Conservation (phyloP, 2,329 filamentous ascomycete species). For the Keithomyces neogunnii region DNA sequence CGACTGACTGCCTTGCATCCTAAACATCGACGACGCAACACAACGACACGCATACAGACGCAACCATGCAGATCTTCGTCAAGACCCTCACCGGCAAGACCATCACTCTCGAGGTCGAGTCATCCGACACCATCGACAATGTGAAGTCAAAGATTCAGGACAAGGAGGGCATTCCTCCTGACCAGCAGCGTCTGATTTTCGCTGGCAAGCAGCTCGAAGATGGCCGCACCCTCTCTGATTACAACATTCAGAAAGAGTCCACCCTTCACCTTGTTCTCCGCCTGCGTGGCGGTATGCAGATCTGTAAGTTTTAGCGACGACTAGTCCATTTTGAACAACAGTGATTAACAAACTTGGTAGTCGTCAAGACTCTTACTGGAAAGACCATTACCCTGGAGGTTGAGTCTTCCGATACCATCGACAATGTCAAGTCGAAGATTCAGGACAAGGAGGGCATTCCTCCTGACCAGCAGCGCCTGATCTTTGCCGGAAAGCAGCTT, state of each 20-base stretch:
- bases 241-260: slow-evolving; percentile 54
- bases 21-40: slow-evolving; percentile 10
- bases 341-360: slow-evolving; percentile 16
- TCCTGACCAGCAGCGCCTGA: slow-evolving; percentile 88
- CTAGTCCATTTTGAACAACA: too few relatives aligned
- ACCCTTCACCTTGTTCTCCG: slow-evolving; percentile 70
- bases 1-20: slow-evolving; percentile 12
- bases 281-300: slow-evolving; percentile 58
- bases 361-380: slow-evolving; percentile 80
- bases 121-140: slow-evolving; percentile 89
- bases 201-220: slow-evolving; percentile 97
- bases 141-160: slow-evolving; percentile 98
- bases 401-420: slow-evolving; percentile 82
- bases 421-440: slow-evolving; percentile 96
- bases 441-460: slow-evolving; percentile 97
- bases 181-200: slow-evolving; percentile 94
- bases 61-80: slow-evolving; percentile 15
- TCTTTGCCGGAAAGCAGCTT: slow-evolving; percentile 92
- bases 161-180: slow-evolving; percentile 94
- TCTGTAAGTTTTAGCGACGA: slow-evolving; percentile 40
- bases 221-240: slow-evolving; percentile 52
- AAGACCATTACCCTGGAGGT: slow-evolving; percentile 93
- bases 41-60: slow-evolving; percentile 7
- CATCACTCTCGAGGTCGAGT: slow-evolving; percentile 62
- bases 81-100: slow-evolving; percentile 58